Conservation (phyloP, 139 green algal genomes). For the Eudorina sp. region DNA sequence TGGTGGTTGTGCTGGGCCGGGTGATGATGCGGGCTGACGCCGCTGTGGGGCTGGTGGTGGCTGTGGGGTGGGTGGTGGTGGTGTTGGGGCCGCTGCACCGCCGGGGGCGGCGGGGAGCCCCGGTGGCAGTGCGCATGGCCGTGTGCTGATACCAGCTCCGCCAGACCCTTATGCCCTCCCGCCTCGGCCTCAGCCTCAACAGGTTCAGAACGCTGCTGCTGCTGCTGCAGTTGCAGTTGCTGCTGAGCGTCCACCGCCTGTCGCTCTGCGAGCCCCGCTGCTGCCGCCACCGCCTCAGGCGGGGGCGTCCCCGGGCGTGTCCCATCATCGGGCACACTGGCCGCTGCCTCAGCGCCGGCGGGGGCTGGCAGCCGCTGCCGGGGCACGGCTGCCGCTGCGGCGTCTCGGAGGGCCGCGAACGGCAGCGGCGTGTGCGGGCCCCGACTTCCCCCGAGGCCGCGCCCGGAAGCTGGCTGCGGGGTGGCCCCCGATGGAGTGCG, state of each 20-base stretch:
- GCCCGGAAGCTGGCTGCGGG: neutral
- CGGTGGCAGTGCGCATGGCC: constrained; percentile 32
- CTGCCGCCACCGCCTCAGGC: too few species aligned
- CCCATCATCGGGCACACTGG: too few species aligned
- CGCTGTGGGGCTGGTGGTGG: neutral
- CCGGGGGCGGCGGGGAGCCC: constrained; percentile 23
- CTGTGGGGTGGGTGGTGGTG: neutral
- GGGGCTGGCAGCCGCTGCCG: neutral
- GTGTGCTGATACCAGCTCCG: neutral
- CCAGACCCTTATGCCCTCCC: neutral
- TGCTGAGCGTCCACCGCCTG: too few species aligned
- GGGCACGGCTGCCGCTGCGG: neutral
- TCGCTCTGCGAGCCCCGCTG: too few species aligned
- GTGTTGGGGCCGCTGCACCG: neutral
- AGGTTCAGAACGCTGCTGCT: neutral
- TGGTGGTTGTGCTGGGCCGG: too few species aligned
- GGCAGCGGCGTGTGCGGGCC: constrained; percentile 17
- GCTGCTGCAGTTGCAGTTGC: neutral
- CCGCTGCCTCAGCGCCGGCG: neutral
- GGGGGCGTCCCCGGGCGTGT: too few species aligned
- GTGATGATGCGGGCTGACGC: too few species aligned
- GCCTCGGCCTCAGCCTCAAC: too few species aligned
- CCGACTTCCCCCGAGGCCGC: neutral
- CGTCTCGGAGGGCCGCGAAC: neutral
- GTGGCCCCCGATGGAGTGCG: constrained; percentile 9